Evolutionary conservation across 257 asterid species (phyloP), one percentile per base, ranked within the genome.

Genomic region (Nyctanthes arbortristis): DNA sequence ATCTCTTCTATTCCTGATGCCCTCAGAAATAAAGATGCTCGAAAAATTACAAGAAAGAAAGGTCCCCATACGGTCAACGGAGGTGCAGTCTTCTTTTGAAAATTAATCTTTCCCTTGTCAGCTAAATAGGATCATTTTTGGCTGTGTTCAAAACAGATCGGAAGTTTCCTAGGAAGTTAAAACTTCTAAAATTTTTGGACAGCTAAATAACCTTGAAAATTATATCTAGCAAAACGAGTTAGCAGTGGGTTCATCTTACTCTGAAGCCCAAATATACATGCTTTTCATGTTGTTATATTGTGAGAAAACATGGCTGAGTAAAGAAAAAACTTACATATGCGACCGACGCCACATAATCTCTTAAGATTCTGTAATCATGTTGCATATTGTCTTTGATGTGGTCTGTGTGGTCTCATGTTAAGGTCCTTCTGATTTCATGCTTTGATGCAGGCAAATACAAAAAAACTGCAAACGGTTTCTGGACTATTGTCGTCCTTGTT

Each of bases 11-110:
- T 94, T 94, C 73, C 88, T 94, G 61, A 67, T 79, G 55, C 98
- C 97, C 64, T 88, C 98, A 3, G 99, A 94, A 77, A 79, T 78
- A 68, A 88, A 86, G 69, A 94, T 94, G 91, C 78, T 91, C 25
- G 89, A 85, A 64, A 91, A 87, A 67, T 84, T 94, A 72, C 80
- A 85, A 74, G 97, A 91, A 70, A 91, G 84, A 75, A 94, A 87
- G 85, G 85, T 94, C 37, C 97, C 97, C 34, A 69, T 94, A 59
- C 75, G 82, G 54, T 22, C 72, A 37, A 81, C 70, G n/a, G 89
- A 91, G 99, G 99, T 89, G 34, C 12, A 49, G 16, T 47, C 68
- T 28, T 62, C 36, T 36, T 73, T 60, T 61, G 55, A n/a, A 39
- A 1, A 47, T 25, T 39, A 35, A 52, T 66, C 37, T 29, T 52